Base-by-base conservation (phyloP, 169 alveolate species). In the Plasmodium adleri region DNA sequence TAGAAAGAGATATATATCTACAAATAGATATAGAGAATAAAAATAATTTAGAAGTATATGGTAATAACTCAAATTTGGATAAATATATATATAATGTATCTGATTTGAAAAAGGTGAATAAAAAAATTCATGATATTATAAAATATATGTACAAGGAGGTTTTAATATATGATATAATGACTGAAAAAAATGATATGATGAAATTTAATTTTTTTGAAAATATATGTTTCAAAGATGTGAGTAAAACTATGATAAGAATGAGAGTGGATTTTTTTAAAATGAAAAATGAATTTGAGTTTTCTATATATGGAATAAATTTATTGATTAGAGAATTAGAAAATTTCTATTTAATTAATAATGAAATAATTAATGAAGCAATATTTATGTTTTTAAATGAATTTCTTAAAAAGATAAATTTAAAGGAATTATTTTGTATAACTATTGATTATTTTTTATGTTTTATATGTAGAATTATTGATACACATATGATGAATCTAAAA, bases 201-300 rank as follows among this genome's bases (percentile, higher is more conserved):
- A 80, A 80, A 68, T 80, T 80, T 5, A 80, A 80, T 52, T 54
- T 68, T 17, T 80, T 62, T 80, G 63, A 80, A 60, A 7, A 67
- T 49, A 67, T 80, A 80, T 28, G 72, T 13, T 45, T 68, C 10
- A 58, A 70, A 17, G 90, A 80, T 49, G 73, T 80, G 13, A 50
- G 83, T 67, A 63, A 47, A 17, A 80, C 85, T 26, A 68, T 80
- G 83, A 80, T 39, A 10, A 45, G 45, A 62, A 49, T 80, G 17
- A 83, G 58, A 50, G 22, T 49, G 4, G 72, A 68, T 17, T 80
- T 80, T 39, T 39, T 80, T 28, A 45, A 66, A 39, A 52, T 80
- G 66, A 56, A 68, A 17, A 17, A 26, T 32, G 49, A 67, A 59
- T 17, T 72, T n/a, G 0, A 12, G 1, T 64, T 67, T 56, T 24